Evolutionary conservation across 2,329 filamentous ascomycete species (phyloP).

Genomic region (Diaporthe aspalathi): DNA sequence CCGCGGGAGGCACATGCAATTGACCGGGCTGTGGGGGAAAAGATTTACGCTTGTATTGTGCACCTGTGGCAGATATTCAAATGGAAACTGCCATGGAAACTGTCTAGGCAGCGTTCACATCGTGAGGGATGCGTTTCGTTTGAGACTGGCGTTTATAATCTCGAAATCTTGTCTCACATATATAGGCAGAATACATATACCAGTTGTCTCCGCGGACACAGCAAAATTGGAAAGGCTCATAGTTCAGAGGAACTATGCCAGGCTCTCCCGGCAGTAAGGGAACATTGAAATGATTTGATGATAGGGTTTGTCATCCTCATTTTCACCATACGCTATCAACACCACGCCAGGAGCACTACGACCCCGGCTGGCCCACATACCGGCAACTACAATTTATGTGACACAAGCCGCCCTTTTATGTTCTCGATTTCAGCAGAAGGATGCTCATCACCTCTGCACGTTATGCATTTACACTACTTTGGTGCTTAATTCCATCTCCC

Average conservation of each 20-base stretch:
- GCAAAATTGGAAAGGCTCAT: neutral
- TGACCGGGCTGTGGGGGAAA: slow-evolving; percentile 3
- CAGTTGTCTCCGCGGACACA: neutral
- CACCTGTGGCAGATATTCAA: neutral
- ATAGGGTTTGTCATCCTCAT: slow-evolving; percentile 14
- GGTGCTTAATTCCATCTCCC: neutral
- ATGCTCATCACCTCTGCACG: neutral
- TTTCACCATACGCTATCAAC: slow-evolving; percentile 16
- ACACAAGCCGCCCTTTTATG: neutral
- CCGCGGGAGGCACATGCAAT: neutral
- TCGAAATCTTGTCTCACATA: neutral
- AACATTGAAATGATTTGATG: neutral
- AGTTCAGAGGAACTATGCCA: neutral
- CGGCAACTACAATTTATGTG: neutral
- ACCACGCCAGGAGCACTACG: neutral
- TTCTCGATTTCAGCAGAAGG: neutral
- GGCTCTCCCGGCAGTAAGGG: neutral
- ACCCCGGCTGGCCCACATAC: slow-evolving; percentile 21
- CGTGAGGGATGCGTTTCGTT: neutral
- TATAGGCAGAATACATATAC: no score
- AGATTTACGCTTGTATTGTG: neutral
- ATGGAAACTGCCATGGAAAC: neutral
- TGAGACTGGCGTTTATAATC: neutral
- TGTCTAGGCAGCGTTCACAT: neutral
- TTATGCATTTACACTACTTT: neutral